Base-by-base conservation (phyloP, 352 stramenopile species). In the Thalassiosira livingstoniorum region DNA sequence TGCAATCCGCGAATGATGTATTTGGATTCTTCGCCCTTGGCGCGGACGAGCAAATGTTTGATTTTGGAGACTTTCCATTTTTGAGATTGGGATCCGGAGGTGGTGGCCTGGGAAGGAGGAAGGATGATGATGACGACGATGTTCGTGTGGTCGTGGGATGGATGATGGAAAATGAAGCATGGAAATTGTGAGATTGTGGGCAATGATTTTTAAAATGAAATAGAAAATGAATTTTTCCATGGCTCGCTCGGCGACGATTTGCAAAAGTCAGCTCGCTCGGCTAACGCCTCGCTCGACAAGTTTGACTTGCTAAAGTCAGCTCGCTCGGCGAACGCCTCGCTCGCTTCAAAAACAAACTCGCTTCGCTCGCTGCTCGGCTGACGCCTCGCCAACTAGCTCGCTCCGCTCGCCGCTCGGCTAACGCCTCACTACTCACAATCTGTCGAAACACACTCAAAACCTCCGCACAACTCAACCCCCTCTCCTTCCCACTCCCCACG, bases 1-100 rank as follows among this genome's bases (percentile, higher is more conserved):
- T 99, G 95, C 1, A 99, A 92, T 15, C 97, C 97, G 34, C 98
- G 96, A 53, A 99, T 98, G 51, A 99, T 97, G 91, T 98, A 99
- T 88, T 99, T 99, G 54, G 97, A 95, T 82, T 98, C 96, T 2
- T 86, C 73, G 3, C 87, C 90, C 70, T 83, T 80, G 11, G 75
- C 85, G 0, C 96, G 95, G 23, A 99, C 96, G 15, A 99, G 89
- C 53, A 99, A 87, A 13, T 93, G 92, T 85, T 99, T 98, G 86
- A 99, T 99, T 60, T 98, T 96, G 43, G 96, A 96, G 45, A 98
- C 96, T 88, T 99, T 99, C 55, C 96, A 95, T 83, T 98, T 97
- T 88, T 99, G 96, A 39, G 96, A 98, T 72, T 98, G 97, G 76
- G 94, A 97, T 54, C 97, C 98, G 21, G 95, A 96, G 85, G 98